Conservation (phyloP, 768 basidiomycete genomes). For the Podaxis sp. region DNA sequence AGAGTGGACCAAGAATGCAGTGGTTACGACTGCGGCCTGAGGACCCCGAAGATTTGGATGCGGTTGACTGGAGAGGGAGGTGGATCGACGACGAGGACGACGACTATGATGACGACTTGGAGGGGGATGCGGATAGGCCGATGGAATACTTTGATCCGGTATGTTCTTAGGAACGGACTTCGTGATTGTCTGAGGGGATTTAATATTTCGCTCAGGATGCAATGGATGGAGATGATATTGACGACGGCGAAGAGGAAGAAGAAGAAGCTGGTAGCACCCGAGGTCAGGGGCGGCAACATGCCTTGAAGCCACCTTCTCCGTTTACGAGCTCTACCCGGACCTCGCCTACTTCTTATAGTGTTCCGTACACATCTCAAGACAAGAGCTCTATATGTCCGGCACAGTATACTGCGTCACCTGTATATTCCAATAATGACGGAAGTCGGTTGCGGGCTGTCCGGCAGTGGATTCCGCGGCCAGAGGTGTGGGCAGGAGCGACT, state of each 20-base stretch:
- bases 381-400: constrained; percentile 22
- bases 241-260: constrained; percentile 61
- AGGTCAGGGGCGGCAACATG: constrained; percentile 29
- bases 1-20: constrained; percentile 94
- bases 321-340: constrained; percentile 43
- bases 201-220: constrained; percentile 37
- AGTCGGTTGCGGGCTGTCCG: constrained; percentile 17
- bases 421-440: constrained; percentile 23
- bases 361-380: constrained; percentile 43
- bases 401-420: constrained; percentile 18
- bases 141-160: constrained; percentile 90
- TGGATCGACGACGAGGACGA: constrained; percentile 72
- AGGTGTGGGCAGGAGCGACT: constrained; percentile 32
- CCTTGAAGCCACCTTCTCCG: constrained; percentile 32
- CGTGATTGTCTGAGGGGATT: background rate
- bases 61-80: constrained; percentile 86
- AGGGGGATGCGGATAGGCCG: constrained; percentile 67
- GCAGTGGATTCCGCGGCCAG: constrained; percentile 38
- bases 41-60: constrained; percentile 72
- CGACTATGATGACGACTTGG: constrained; percentile 57
- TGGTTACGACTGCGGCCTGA: constrained; percentile 91
- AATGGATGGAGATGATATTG: constrained; percentile 46
- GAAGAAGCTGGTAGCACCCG: constrained; percentile 45
- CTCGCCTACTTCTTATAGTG: constrained; percentile 46
- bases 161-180: constrained; percentile 21